Conservation (phyloP, 257 asterid species). For the Forsythia suspensa region DNA sequence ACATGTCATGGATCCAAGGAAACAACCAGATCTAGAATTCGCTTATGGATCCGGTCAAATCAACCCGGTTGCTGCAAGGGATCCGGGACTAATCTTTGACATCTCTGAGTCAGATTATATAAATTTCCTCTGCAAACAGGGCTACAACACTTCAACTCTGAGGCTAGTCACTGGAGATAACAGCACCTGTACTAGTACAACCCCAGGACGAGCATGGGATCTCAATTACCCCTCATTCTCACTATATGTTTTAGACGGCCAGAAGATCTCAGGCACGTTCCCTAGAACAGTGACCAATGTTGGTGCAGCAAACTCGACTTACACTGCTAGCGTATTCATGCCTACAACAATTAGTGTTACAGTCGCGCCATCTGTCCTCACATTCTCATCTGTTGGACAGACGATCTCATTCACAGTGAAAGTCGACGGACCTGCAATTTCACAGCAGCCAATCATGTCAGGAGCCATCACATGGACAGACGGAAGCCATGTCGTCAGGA, state of each 20-base stretch:
- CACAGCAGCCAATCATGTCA: slow-evolving; percentile 51
- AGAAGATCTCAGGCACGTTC: slow-evolving; percentile 32
- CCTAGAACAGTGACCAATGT: slow-evolving; percentile 45
- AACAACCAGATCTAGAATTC: slow-evolving; percentile 40
- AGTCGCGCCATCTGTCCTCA: slow-evolving; percentile 43
- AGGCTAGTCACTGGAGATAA: slow-evolving; percentile 48
- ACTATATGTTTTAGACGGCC: slow-evolving; percentile 41
- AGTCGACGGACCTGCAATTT: slow-evolving; percentile 45
- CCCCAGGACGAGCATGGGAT: slow-evolving; percentile 51
- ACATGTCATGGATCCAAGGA: slow-evolving; percentile 30
- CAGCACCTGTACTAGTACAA: slow-evolving; percentile 30
- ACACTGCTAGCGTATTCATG: slow-evolving; percentile 24
- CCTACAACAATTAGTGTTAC: slow-evolving; percentile 15
- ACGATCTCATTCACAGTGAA: slow-evolving; percentile 45
- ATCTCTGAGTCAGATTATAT: slow-evolving; percentile 44
- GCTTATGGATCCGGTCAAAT: slow-evolving; percentile 53
- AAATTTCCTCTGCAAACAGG: slow-evolving; percentile 56
- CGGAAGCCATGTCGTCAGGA: slow-evolving; percentile 40
- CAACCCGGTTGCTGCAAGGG: slow-evolving; percentile 41
- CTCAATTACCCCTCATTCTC: slow-evolving; percentile 57
- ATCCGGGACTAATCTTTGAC: slow-evolving; percentile 48
- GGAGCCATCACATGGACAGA: slow-evolving; percentile 49
- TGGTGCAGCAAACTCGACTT: slow-evolving; percentile 44
- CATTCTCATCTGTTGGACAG: slow-evolving; percentile 49
- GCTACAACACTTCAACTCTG: slow-evolving; percentile 42